phyloP scores from a whole-genome alignment of 2,329 filamentous ascomycete genomes.

The Apiospora saccharicola region DNA sequence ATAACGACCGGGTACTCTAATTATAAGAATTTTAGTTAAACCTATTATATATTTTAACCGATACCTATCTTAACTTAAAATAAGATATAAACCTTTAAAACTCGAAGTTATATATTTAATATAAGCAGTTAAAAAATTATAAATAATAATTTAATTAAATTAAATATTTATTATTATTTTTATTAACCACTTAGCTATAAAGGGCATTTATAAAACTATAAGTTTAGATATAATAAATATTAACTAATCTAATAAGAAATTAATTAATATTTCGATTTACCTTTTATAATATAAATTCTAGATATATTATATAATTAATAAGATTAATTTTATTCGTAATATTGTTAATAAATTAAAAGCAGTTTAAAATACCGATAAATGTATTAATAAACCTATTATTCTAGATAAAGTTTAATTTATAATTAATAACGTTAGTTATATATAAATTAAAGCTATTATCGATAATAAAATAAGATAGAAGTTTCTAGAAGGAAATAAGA shows the following conservation, averaged over 20 bases:
- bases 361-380: too few relatives aligned
- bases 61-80: too few relatives aligned
- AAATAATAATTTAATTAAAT: neutral
- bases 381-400: too few relatives aligned
- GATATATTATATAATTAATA: too few relatives aligned
- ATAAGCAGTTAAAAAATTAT: neutral
- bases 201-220: neutral
- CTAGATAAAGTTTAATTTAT: too few relatives aligned
- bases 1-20: too few relatives aligned
- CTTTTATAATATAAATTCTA: too few relatives aligned
- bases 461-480: neutral
- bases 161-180: neutral
- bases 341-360: too few relatives aligned
- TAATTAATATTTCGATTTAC: too few relatives aligned
- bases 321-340: neutral
- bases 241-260: neutral
- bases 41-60: too few relatives aligned
- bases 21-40: too few relatives aligned
- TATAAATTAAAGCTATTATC: neutral
- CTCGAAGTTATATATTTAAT: neutral
- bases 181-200: neutral
- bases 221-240: conserved; percentile 18
- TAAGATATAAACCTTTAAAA: neutral
- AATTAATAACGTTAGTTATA: conserved; percentile 4
- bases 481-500: neutral